phyloP scores from a whole-genome alignment of 768 basidiomycete genomes.

The Harrya chromipes region DNA sequence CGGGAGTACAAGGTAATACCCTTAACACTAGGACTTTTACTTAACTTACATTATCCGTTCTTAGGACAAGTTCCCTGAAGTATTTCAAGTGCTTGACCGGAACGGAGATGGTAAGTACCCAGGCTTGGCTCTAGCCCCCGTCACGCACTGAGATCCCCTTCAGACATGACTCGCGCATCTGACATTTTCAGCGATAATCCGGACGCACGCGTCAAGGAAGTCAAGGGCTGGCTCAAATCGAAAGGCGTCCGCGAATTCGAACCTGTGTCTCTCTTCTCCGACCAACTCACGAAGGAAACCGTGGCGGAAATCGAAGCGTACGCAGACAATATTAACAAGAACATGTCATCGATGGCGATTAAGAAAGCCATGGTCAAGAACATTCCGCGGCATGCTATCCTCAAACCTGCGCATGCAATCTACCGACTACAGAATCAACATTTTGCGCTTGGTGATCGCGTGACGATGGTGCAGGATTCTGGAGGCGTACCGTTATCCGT shows the following conservation, averaged over 20 bases:
- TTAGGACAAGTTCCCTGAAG: slow-evolving; percentile 77
- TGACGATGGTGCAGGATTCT: slow-evolving; percentile 94
- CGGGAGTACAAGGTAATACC: slow-evolving; percentile 71
- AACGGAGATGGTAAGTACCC: slow-evolving; percentile 58
- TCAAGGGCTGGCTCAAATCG: slow-evolving; percentile 80
- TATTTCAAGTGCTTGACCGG: slow-evolving; percentile 71
- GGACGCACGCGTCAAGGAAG: slow-evolving; percentile 69
- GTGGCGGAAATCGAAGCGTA: slow-evolving; percentile 76
- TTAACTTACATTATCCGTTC: not conserved
- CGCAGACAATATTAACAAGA: slow-evolving; percentile 63
- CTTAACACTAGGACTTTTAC: too few relatives aligned
- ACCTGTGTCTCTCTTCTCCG: slow-evolving; percentile 87
- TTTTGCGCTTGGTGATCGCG: slow-evolving; percentile 88
- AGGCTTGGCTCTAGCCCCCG: not conserved
- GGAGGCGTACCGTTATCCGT: slow-evolving; percentile 87
- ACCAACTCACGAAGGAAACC: slow-evolving; percentile 88
- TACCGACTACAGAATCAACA: slow-evolving; percentile 87
- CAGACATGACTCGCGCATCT: slow-evolving; percentile 70
- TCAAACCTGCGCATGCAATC: slow-evolving; percentile 88
- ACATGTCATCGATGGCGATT: slow-evolving; percentile 59
- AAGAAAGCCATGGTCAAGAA: slow-evolving; percentile 93
- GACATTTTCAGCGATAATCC: slow-evolving; percentile 58
- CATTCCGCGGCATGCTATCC: slow-evolving; percentile 88
- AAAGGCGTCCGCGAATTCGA: slow-evolving; percentile 91
- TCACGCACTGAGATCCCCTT: not conserved